Base-by-base conservation (phyloP, 2,329 filamentous ascomycete genomes). In the Mariannaea sp. region DNA sequence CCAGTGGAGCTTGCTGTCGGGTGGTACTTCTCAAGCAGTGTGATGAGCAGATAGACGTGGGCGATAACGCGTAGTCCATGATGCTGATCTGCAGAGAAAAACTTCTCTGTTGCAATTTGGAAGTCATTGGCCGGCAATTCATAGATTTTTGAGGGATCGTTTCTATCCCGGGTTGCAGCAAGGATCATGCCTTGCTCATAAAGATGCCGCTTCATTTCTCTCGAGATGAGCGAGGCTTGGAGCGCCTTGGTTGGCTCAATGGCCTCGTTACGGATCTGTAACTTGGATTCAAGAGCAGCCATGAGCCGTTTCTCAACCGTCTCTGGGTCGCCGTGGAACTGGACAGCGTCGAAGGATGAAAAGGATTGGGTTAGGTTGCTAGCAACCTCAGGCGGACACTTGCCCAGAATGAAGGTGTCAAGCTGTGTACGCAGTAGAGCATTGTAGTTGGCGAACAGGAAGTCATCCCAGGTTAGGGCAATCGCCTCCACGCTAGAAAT, bases 391-490 rank as follows among this genome's bases (percentile, higher is more conserved):
- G 81, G 72, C 9, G 83, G 76, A 61, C 81, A 80, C 58, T 80
- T 75, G 17, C 74, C 75, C 56, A 83, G 73, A 50, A 90, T 74
- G 66, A 88, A 95, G 3, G 77, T 76, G 62, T 93, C 89, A 68
- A 96, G 93, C 63, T 93, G 88, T 2, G 85, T 84, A 48, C 92
- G 82, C 8, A 97, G 74, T 5, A 93, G 77, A n/a, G 89, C 86
- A 67, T 95, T 97, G 76, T 94, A 94, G 69, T 92, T 86, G 29
- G 88, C 86, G 70, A 94, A 96, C 14, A 97, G 79, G 64, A 87
- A 85, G 66, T 97, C 93, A 61, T 96, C 90, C 87, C 92, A 95
- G 17, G 81, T 85, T 44, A 82, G 80, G 68, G 90, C 92, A 32
- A 93, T 85, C 59, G 84, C 83, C 66, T 90, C 85, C 9, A 95